Percentiles rank a stretch among this genome's conserved stretches.
These are phyloP conservation scores for Colletotrichum trifolii DNA, from an alignment of 2,329 filamentous ascomycete species.

Conservation along the genomic window DNA sequence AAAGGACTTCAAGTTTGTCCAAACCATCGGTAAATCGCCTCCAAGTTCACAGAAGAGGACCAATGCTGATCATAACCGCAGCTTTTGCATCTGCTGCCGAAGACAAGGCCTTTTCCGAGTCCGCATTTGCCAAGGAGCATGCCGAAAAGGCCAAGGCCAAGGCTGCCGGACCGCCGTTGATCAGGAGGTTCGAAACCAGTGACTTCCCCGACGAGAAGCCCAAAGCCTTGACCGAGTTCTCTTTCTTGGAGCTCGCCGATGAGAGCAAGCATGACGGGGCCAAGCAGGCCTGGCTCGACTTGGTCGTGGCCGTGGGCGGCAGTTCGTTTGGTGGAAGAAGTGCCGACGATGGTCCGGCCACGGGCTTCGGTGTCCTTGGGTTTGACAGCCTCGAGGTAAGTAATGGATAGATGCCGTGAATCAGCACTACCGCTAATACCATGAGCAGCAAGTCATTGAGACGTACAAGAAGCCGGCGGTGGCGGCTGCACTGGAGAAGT, in stretches of 20 bases:
- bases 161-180: neutral
- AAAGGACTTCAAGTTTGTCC: constrained; percentile 30
- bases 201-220: constrained; percentile 14
- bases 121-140: constrained; percentile 23
- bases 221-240: constrained; percentile 16
- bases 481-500: constrained; percentile 20
- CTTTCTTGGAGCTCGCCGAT: constrained; percentile 21
- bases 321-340: constrained; percentile 18
- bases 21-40: constrained; percentile 14
- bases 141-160: neutral
- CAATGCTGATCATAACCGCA: neutral
- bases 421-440: neutral
- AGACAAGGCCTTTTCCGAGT: constrained; percentile 22
- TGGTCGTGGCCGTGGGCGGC: constrained; percentile 15
- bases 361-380: constrained; percentile 22
- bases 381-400: constrained; percentile 32
- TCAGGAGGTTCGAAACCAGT: constrained; percentile 28
- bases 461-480: constrained; percentile 29
- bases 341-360: constrained; percentile 9
- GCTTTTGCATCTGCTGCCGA: constrained; percentile 24
- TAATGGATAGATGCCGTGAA: too few species aligned
- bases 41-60: too few species aligned
- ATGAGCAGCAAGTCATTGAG: constrained; percentile 7
- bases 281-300: constrained; percentile 24
- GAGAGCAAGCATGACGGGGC: constrained; percentile 27